These are phyloP conservation scores for Acacia concinna DNA, from an alignment of 331 rosid species.

Conservation along the genomic window DNA sequence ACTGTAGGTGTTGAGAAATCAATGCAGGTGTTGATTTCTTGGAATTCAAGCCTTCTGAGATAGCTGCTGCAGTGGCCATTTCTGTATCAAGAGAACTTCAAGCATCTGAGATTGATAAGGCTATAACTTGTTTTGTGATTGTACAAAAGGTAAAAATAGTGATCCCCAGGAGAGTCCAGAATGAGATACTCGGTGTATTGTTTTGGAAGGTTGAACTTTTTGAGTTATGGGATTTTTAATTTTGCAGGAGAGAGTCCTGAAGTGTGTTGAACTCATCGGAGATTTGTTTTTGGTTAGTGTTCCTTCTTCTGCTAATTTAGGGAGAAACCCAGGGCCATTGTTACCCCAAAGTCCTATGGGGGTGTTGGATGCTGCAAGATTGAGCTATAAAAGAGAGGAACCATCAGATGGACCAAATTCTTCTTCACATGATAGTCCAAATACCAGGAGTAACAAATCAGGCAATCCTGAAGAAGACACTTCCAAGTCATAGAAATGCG, in stretches of 20 bases:
- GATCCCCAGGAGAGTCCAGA: neutral
- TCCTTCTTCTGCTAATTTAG: conserved; percentile 34
- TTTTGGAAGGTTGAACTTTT: neutral
- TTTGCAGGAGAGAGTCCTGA: conserved; percentile 73
- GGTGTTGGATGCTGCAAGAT: conserved; percentile 61
- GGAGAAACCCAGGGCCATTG: conserved; percentile 25
- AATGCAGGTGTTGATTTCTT: conserved; percentile 80
- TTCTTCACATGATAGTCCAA: conserved; percentile 45
- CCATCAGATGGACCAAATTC: conserved; percentile 48
- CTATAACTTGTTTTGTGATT: conserved; percentile 43
- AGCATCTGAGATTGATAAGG: conserved; percentile 46
- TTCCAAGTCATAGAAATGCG: conserved; percentile 49
- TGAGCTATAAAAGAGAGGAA: conserved; percentile 63
- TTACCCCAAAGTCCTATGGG: conserved; percentile 63
- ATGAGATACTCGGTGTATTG: neutral
- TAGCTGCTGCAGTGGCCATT: conserved; percentile 78
- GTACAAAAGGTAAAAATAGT: conserved; percentile 57
- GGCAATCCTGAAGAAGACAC: conserved; percentile 31
- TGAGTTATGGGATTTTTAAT: conserved; percentile 36
- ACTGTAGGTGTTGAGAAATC: conserved; percentile 37
- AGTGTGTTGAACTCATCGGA: conserved; percentile 63
- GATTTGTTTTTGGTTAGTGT: conserved; percentile 40
- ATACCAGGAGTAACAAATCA: conserved; percentile 42
- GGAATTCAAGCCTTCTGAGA: conserved; percentile 83
- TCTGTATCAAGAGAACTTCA: conserved; percentile 47